Evolutionary conservation across 2,329 filamentous ascomycete species (phyloP), one percentile per base, ranked within the genome.

Genomic region (Colletotrichum filicis): DNA sequence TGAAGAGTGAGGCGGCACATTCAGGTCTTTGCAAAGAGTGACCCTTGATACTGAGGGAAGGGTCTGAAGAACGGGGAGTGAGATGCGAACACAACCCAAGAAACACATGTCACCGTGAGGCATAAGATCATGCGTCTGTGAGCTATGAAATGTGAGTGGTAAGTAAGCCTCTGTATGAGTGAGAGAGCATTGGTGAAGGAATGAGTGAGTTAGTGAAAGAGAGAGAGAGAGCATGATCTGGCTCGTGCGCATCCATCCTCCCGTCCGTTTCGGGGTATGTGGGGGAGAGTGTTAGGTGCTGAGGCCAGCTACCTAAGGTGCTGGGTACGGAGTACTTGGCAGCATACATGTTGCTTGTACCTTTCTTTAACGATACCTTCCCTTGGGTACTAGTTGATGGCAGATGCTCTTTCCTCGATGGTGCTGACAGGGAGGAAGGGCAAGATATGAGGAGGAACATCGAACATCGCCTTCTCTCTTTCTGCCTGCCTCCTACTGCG

Each of bases 211-310:
- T n/a, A 26, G 28, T 19, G 24, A 57, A 35, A 16, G 32, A 35
- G 32, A 35, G 3, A 32, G 26, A 16, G 37, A 35, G 37, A 30
- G 67, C 65, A 46, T 26, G 55, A 52, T n/a, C 37, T 72, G 66
- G 65, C 65, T 46, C 62, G 60, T 69, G 59, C 55, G 55, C 68
- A 42, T 19, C 6, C 16, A 56, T 35, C 66, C 69, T 73, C 66
- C 70, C 70, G 66, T 65, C 66, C 49, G 70, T 73, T 70, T 73
- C 70, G 70, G 66, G 60, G 70, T 65, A 73, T 73, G 70, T 60
- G 55, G 66, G 55, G 59, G 55, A 57, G 28, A 37, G 32, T 66
- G 52, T 55, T 14, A 32, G 30, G 30, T 32, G 14, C 14, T 16
- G 49, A 64, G 49, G 49, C 30, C 32, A 35, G 32, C 32, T 35